Evolutionary conservation across 2,329 filamentous ascomycete species (phyloP).

Genomic region (Aureobasidium sp.): DNA sequence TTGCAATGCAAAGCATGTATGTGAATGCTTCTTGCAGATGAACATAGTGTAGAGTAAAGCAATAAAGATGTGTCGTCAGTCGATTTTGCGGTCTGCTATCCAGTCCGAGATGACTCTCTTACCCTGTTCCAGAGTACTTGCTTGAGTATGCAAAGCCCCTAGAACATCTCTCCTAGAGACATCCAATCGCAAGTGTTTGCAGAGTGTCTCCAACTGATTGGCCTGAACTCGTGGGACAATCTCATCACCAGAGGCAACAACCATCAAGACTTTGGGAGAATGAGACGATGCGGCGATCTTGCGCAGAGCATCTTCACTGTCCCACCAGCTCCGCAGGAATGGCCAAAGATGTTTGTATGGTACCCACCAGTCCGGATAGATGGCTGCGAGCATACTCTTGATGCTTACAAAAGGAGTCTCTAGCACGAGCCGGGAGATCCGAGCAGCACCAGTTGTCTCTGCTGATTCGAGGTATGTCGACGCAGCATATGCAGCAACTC

Average conservation of each 20-base stretch:
- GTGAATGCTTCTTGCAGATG: background rate
- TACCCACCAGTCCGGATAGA: slow-evolving; percentile 75
- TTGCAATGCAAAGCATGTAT: background rate
- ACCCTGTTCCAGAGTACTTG: slow-evolving; percentile 38
- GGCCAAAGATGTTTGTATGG: slow-evolving; percentile 70
- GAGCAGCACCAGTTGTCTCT: background rate
- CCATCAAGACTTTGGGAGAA: slow-evolving; percentile 39
- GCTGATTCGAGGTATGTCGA: slow-evolving; percentile 35
- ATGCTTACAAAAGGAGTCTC: slow-evolving; percentile 72
- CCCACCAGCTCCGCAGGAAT: slow-evolving; percentile 59
- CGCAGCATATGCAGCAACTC: slow-evolving; percentile 59
- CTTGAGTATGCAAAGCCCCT: slow-evolving; percentile 46
- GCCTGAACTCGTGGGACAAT: slow-evolving; percentile 55
- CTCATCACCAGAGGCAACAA: slow-evolving; percentile 51
- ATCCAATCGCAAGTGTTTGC: slow-evolving; percentile 29
- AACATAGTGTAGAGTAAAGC: background rate
- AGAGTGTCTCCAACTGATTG: slow-evolving; percentile 42
- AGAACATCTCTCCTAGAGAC: slow-evolving; percentile 35
- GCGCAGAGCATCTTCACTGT: slow-evolving; percentile 37
- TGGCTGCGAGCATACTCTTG: slow-evolving; percentile 59
- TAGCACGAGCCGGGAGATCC: slow-evolving; percentile 51
- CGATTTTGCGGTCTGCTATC: slow-evolving; percentile 8
- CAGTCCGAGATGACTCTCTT: slow-evolving; percentile 33
- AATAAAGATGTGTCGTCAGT: background rate
- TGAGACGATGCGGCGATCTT: slow-evolving; percentile 27